Evolutionary conservation across 495 filamentous ascomycete genomes (phyloP), one percentile per base, ranked within the genome.

Genomic region (Penicillium canescens): DNA sequence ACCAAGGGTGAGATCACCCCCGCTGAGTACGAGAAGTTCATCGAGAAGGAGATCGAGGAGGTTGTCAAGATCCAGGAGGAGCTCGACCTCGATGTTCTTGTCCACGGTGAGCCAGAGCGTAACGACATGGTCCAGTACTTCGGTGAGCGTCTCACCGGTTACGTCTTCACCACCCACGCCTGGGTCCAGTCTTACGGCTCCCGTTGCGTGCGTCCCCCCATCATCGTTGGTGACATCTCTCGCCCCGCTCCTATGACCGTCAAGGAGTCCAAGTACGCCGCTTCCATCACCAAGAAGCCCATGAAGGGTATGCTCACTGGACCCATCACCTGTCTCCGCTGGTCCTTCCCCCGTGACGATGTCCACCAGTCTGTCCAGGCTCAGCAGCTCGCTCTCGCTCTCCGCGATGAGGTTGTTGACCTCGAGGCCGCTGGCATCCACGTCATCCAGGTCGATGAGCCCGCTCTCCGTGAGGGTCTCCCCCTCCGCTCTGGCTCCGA

Each of bases 81-180:
- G 78, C 92, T 98, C 60, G 90, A 83, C 69, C 86, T 98, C 18
- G 94, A 98, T 66, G 95, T 98, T 67, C 87, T 89, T 68, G 94
- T 98, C 55, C 94, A 98, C 79, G 94, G 94, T 68, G 94, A 98
- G 82, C 93, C 94, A 45, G 94, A 98, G 83, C 91, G 94, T 74
- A 98, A 98, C 77, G 94, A 98, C 86, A 98, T 98, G 94, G 94
- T 98, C 37, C 94, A 98, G 76, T 98, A 97, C 86, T 98, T 98
- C 67, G 94, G 94, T 73, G 94, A 98, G 84, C 87, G 92, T 60
- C 83, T 98, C 41, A 85, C 91, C 57, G 94, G 94, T 69, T 98
- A 98, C 75, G 91, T 91, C 67, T 98, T 98, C 85, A 98, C 94
- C 69, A 98, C 92, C 70, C 89, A 96, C 77, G 94, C 88, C 62